phyloP scores from a whole-genome alignment of 228 moss, liverwort and hornwort species.

The Sphagnum magellanicum region DNA sequence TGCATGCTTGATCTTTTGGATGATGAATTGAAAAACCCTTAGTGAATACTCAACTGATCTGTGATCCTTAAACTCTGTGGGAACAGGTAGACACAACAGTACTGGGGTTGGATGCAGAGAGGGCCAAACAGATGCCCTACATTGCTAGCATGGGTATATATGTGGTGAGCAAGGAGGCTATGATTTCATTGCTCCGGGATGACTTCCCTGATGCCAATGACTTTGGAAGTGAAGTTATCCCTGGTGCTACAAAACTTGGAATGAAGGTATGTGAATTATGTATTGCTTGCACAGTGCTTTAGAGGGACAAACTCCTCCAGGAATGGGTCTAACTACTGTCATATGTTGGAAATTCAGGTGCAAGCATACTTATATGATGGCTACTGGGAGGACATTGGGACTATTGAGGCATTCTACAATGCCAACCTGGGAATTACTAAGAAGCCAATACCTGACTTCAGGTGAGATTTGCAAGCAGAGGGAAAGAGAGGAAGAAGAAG shows the following conservation, averaged over 20 bases:
- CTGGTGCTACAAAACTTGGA: constrained; percentile 62
- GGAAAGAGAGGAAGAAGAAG: background rate
- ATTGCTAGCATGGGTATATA: constrained; percentile 86
- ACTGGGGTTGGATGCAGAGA: constrained; percentile 50
- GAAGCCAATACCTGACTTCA: constrained; percentile 94
- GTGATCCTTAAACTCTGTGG: background rate
- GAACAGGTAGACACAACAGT: constrained; percentile 58
- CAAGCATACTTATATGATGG: constrained; percentile 99
- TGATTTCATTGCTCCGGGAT: constrained; percentile 55
- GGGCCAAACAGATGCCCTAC: constrained; percentile 59
- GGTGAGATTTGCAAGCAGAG: constrained; percentile 13
- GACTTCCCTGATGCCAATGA: constrained; percentile 71
- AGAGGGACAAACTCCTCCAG: constrained; percentile 10
- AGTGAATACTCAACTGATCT: no score
- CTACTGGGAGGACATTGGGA: constrained; percentile 99
- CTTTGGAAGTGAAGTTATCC: constrained; percentile 74
- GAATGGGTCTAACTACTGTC: background rate
- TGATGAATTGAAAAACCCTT: no score
- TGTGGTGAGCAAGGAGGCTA: constrained; percentile 74
- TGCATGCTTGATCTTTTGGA: no score
- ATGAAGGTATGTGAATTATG: constrained; percentile 44
- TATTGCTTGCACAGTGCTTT: constrained; percentile 14
- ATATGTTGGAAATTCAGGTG: constrained; percentile 26
- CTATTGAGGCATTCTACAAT: constrained; percentile 97
- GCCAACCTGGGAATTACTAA: constrained; percentile 96